Evolutionary conservation across 2,329 filamentous ascomycete species (phyloP), one percentile per base, ranked within the genome.

Genomic region (Arthroderma sp.): DNA sequence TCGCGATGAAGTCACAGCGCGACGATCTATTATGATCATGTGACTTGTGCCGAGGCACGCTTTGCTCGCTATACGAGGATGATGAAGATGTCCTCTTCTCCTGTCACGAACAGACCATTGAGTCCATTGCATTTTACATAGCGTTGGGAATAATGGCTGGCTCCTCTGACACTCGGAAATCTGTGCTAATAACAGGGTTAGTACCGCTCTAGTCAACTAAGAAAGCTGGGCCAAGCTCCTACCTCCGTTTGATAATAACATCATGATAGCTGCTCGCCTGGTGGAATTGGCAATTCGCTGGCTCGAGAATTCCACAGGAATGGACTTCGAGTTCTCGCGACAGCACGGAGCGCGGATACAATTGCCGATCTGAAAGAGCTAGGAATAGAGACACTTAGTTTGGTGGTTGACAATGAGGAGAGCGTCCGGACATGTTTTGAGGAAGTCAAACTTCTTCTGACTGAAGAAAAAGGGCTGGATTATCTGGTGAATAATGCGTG

Each of bases 401-500:
- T 78, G 32, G 73, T 74, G 48, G 73, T 77, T 42, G 70, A 72
- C 46, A 61, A 65, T 29, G 57, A 62, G 15, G 61, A 66, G n/a
- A 74, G 67, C 47, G 69, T 78, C 46, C 57, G 61, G 27, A 56
- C 58, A 7, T 68, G 75, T 36, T 66, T 64, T 49, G 56, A 62
- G 5, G 65, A 71, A 42, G 64, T 78, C 10, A 58, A 66, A 36
- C 58, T 57, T 9, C 61, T 67, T 15, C 69, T 74, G 0, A 60
- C 59, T 6, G 42, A 68, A 15, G 44, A 68, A 15, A 68, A 65
- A 40, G 63, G 63, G 3, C 63, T 78, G n/a, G 69, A 77, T 52
- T 69, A 71, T 50, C 62, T 78, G 8, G 70, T 77, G 52, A 78
- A 78, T 56, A 78, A 78, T 61, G 75, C 75, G 45, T 65, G 47